Evolutionary conservation across 2,329 filamentous ascomycete genomes (phyloP), one percentile per base, ranked within the genome.

Genomic region (Helotiales sp.): DNA sequence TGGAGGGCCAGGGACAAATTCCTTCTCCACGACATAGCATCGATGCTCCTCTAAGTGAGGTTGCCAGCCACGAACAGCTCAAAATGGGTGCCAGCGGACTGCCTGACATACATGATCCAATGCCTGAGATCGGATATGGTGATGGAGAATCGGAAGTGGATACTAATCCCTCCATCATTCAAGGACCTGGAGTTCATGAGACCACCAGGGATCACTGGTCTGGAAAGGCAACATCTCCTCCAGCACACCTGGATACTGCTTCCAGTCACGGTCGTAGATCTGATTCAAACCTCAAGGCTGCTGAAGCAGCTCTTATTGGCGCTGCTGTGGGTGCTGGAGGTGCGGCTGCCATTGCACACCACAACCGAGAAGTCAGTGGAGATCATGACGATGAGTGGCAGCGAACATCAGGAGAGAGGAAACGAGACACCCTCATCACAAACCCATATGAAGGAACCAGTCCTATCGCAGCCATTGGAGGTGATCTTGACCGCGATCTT

Each of bases 161-260:
- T 54, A 97, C 93, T 20, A 96, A 96, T 75, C 93, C 93, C 2
- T 97, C 94, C 0, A 85, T 94, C 59, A 88, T 96, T 47, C 87
- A 93, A 71, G 93, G 91, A 20, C 90, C 89, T 59, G 89, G 70
- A 69, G 68, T 63, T 34, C 69, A 72, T 63, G 59, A 75, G 62
- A 70, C 63, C 37, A 74, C 59, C 24, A 70, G 70, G 69, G 83
- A 85, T 59, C 81, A 84, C 63, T 89, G 86, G 83, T 83, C 83
- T 34, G 86, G 86, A 63, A 82, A 86, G 64, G 79, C 82, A 11
- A 88, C 87, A 1, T 86, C 87, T 1, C 79, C 77, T 64, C 76
- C 70, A 64, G 59, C 60, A 47, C 66, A 69, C 28, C 61, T 68
- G 24, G 68, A 67, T 28, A 32, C 67, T 26, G 64, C 64, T 11